Evolutionary conservation across 2,329 filamentous ascomycete species (phyloP), one percentile per base, ranked within the genome.

Genomic region (Hymenoscyphus scutula): DNA sequence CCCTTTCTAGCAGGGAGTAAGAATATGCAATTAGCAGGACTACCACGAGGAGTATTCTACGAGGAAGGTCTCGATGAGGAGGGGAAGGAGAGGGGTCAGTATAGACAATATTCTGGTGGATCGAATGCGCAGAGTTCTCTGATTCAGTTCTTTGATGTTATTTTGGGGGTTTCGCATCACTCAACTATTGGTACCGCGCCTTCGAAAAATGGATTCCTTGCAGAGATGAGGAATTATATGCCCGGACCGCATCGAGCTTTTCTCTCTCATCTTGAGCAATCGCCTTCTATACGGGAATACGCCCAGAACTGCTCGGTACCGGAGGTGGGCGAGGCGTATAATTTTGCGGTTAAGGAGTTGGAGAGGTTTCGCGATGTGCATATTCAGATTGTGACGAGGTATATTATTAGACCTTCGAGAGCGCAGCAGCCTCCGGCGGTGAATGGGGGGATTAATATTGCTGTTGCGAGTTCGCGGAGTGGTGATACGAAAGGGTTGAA

Each of bases 101-200:
- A 92, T 82, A 82, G 87, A 19, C 88, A 94, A 69, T 89, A 90
- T 62, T 85, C 90, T n/a, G 94, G 94, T 19, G 94, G 94, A 4
- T 96, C 91, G 74, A 97, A 97, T 71, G 94, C 93, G 0, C 94
- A 98, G 76, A 94, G 90, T 75, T 96, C 91, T 0, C 80, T 97
- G 51, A 92, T 98, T 63, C 92, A 97, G 71, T 95, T 97, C 78
- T 92, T 97, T 75, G 94, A 98, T 73, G 83, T 96, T 15, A 85
- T 92, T 0, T 82, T 98, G 0, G 91, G 92, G 1, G 83, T 98
- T 15, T 88, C 96, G 71, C 94, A 98, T 77, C 72, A 71, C 1
- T 76, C 77, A 2, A 76, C 76, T 0, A 76, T 75, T 63, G 69
- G 69, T 38, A 64, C 65, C 17, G 67, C 64, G 53, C 64, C 56